Evolutionary conservation across 2,329 filamentous ascomycete genomes (phyloP), one percentile per base, ranked within the genome.

Genomic region (Venturia asperata): DNA sequence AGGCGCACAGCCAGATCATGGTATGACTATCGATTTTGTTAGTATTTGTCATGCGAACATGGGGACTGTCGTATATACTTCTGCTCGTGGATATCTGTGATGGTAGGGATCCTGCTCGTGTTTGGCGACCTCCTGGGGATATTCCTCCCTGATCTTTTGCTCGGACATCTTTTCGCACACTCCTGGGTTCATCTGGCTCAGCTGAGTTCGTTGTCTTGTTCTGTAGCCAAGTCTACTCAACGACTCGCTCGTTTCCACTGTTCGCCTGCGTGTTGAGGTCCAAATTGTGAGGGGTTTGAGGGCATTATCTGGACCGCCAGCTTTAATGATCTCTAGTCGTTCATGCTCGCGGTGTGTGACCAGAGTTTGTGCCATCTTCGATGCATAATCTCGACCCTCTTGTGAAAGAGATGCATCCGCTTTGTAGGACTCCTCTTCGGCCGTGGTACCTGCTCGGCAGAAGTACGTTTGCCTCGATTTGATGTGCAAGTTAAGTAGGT

Each of bases 1-100:
- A 99, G 86, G 27, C 94, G 90, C 67, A 99, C 94, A n/a, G 94
- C 94, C 55, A 99, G 86, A 73, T 99, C 94, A 74, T 99, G 94
- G 76, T 99, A 99, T 10, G 93, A 97, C 90, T 96, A 66, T 30
- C 9, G 37, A 5, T 17, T 19, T 41, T 63, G 3, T 42, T 19
- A 67, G 78, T 39, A 56, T n/a, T 7, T 43, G 34, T 37, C 30
- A 42, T 15, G 24, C 47, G 10, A 67, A 34, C 10, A 24, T 30
- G 17, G 27, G 7, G 15, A 34, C 17, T 24, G 41, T 41, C 19
- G 30, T 63, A 67, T 75, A 72, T 80, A 92, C 92, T 82, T 99
- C 94, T 67, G 93, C 93, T 68, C 94, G 85, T 9, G 94, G 94
- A 74, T 97, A 99, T 47, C 94, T 86, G 76, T 99, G 94, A 73